A percentile compares a stretch with the other conserved stretches of the same genome.
Conservation (phyloP, 352 stramenopile species). For the Globisporangium acanthophoron region DNA sequence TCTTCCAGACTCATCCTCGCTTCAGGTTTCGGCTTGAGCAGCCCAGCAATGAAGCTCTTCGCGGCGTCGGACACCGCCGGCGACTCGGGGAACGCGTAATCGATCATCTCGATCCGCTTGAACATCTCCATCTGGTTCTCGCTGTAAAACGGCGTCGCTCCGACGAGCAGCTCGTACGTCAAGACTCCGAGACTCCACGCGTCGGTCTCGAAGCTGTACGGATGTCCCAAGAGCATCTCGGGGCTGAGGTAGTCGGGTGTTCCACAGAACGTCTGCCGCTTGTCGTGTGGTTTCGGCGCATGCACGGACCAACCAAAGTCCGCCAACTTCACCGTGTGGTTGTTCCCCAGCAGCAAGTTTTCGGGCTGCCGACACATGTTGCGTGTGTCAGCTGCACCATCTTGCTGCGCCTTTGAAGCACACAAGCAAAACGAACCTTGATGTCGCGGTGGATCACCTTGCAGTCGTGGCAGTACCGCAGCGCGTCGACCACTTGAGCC, state of each 20-base stretch:
- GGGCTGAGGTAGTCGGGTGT: constrained; percentile 85
- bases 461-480: constrained; percentile 73
- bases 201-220: constrained; percentile 68
- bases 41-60: constrained; percentile 54
- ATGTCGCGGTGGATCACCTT: constrained; percentile 87
- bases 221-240: constrained; percentile 63
- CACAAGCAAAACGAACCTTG: constrained; percentile 39
- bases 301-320: constrained; percentile 87
- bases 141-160: constrained; percentile 71
- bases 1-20: constrained; percentile 59
- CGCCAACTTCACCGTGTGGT: constrained; percentile 79
- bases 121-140: constrained; percentile 83
- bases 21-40: constrained; percentile 49
- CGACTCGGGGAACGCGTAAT: constrained; percentile 51
- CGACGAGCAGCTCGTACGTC: constrained; percentile 76
- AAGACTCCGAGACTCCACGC: constrained; percentile 83
- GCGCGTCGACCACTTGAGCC: constrained; percentile 67
- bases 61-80: constrained; percentile 44
- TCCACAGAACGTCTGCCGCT: constrained; percentile 73
- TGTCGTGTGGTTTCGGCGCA: constrained; percentile 49
- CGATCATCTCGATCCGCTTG: constrained; percentile 55
- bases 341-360: constrained; percentile 73
- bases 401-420: background rate
- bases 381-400: background rate
- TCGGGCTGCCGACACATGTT: constrained; percentile 44